Conservation (phyloP, 2,329 filamentous ascomycete species). For the Aspergillus sp. region DNA sequence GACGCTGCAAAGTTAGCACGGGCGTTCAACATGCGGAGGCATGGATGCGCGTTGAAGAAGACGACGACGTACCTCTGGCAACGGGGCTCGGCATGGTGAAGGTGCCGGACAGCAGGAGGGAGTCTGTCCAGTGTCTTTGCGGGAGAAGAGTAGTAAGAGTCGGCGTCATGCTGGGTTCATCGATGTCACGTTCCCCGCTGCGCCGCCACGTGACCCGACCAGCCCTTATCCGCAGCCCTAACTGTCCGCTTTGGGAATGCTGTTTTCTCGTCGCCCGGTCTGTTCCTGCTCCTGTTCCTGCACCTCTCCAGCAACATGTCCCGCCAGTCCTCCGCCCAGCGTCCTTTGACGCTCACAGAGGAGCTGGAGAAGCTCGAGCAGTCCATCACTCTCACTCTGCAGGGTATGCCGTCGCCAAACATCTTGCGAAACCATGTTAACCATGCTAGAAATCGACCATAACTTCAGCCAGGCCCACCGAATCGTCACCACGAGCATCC, state of each 20-base stretch:
- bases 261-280: conserved; percentile 18
- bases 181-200: conserved; percentile 10
- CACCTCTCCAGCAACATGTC: conserved; percentile 34
- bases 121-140: conserved; percentile 13
- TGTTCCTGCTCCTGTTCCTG: neutral
- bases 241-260: conserved; percentile 20
- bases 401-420: conserved; percentile 58
- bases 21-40: neutral
- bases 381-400: conserved; percentile 88
- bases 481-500: conserved; percentile 86
- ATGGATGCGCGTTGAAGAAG: neutral
- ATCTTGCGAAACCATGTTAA: conserved; percentile 8
- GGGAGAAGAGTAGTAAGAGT: conserved; percentile 1
- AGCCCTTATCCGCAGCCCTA: conserved; percentile 29
- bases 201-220: conserved; percentile 19
- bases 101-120: too few relatives aligned
- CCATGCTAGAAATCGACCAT: conserved; percentile 80
- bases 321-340: conserved; percentile 39
- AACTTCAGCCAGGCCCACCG: conserved; percentile 96
- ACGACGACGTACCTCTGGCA: conserved; percentile 35
- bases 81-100: conserved; percentile 38
- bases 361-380: conserved; percentile 94
- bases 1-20: conserved; percentile 9
- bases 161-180: conserved; percentile 5
- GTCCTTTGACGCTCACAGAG: conserved; percentile 72